phyloP scores from a whole-genome alignment of 163 green algal species.

The Chloromonas sp. region DNA sequence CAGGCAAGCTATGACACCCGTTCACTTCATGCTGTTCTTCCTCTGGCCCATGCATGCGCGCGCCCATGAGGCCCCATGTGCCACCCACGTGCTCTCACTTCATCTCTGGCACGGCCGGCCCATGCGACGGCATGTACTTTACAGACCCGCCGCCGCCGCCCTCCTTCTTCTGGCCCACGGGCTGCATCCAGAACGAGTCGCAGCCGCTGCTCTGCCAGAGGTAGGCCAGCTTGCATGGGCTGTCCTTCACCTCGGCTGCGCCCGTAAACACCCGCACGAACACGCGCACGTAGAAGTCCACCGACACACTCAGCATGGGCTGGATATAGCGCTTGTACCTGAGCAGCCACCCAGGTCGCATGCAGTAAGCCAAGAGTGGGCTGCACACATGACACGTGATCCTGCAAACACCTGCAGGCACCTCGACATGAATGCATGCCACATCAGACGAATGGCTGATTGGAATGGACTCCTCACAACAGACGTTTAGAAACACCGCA shows the following conservation, averaged over 20 bases:
- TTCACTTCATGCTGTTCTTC: too few species aligned
- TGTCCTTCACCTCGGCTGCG: slow-evolving; percentile 65
- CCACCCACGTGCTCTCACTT: background rate
- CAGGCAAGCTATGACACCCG: too few species aligned
- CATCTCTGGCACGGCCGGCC: slow-evolving; percentile 57
- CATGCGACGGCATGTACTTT: slow-evolving; percentile 63
- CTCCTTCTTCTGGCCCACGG: slow-evolving; percentile 39
- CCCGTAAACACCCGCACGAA: slow-evolving; percentile 91
- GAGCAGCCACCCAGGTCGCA: background rate
- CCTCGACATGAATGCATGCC: too few species aligned
- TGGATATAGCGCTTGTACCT: slow-evolving; percentile 90
- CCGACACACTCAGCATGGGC: slow-evolving; percentile 83
- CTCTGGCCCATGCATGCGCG: too few species aligned
- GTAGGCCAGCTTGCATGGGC: slow-evolving; percentile 75
- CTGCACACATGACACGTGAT: too few species aligned
- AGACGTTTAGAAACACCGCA: too few species aligned
- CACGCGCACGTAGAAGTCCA: slow-evolving; percentile 97
- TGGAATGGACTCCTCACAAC: too few species aligned
- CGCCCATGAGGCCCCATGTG: too few species aligned
- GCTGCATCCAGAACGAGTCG: slow-evolving; percentile 49
- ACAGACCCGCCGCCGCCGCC: slow-evolving; percentile 5
- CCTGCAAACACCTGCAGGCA: too few species aligned
- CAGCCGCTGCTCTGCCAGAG: slow-evolving; percentile 77
- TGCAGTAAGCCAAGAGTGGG: too few species aligned
- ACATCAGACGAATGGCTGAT: too few species aligned